These are phyloP conservation scores for Trichocladium antarcticum DNA, from an alignment of 495 filamentous ascomycete species.

Conservation along the genomic window DNA sequence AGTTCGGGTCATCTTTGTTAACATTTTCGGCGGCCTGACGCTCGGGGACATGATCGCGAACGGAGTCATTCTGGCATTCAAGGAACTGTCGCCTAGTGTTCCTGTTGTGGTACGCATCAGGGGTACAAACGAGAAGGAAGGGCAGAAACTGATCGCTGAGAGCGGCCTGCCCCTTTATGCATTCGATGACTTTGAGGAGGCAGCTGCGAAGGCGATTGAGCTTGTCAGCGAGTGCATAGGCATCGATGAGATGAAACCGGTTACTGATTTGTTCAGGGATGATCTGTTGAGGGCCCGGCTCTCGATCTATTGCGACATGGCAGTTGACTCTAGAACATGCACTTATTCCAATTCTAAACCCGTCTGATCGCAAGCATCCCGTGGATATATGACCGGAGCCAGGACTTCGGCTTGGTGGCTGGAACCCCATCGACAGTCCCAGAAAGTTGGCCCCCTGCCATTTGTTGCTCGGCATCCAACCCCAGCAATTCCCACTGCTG, in stretches of 20 bases:
- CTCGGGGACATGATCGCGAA: slow-evolving; percentile 82
- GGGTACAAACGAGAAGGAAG: slow-evolving; percentile 71
- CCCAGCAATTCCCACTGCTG: slow-evolving; percentile 27
- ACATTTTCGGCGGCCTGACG: slow-evolving; percentile 84
- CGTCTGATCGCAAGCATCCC: slow-evolving; percentile 11
- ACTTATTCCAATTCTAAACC: slow-evolving; percentile 3
- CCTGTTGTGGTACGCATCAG: slow-evolving; percentile 77
- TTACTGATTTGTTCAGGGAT: no score
- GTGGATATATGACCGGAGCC: slow-evolving; percentile 15
- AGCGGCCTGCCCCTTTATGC: slow-evolving; percentile 63
- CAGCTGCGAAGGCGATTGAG: slow-evolving; percentile 61
- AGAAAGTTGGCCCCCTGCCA: slow-evolving; percentile 18
- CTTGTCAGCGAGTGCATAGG: slow-evolving; percentile 33
- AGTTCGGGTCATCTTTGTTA: slow-evolving; percentile 69
- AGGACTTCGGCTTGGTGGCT: not conserved
- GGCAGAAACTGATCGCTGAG: slow-evolving; percentile 65
- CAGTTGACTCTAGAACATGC: not conserved
- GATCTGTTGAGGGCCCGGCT: no score
- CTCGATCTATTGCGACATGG: not conserved
- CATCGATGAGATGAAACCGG: not conserved
- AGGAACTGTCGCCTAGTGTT: slow-evolving; percentile 54
- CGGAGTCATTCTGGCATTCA: slow-evolving; percentile 67
- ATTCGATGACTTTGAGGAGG: slow-evolving; percentile 75
- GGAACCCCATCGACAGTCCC: not conserved
- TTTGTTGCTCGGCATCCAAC: slow-evolving; percentile 21